These are phyloP conservation scores for Mortierella sp. DNA, from an alignment of 371 early-diverging fungal species.

Conservation along the genomic window DNA sequence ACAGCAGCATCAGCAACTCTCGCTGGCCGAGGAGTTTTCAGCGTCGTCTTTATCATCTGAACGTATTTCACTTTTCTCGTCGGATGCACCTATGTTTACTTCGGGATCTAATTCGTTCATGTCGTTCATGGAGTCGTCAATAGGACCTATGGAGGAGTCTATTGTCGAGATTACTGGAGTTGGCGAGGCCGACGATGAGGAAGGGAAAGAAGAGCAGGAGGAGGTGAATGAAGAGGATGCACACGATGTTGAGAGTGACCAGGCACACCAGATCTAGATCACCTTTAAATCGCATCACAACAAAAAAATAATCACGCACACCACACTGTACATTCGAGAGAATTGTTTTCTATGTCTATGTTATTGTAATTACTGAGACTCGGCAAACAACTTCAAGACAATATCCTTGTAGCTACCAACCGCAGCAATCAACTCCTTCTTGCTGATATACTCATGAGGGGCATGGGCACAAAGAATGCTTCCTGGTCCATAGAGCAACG, in stretches of 20 bases:
- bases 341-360: background rate
- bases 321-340: background rate
- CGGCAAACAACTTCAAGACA: conserved; percentile 49
- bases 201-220: conserved; percentile 4
- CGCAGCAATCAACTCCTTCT: conserved; percentile 59
- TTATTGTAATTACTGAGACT: conserved; percentile 9
- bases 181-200: conserved; percentile 42
- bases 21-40: conserved; percentile 7
- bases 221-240: conserved; percentile 1
- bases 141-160: conserved; percentile 20
- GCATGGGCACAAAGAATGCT: conserved; percentile 64
- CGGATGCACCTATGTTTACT: background rate
- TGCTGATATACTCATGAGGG: conserved; percentile 61
- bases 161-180: conserved; percentile 44
- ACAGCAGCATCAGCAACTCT: background rate
- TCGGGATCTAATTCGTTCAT: conserved; percentile 16
- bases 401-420: conserved; percentile 62
- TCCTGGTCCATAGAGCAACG: conserved; percentile 61
- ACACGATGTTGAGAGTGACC: background rate
- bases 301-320: background rate
- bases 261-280: conserved; percentile 6
- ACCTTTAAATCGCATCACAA: background rate
- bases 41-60: background rate
- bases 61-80: background rate
- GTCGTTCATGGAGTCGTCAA: conserved; percentile 19